A percentile compares a stretch with the other conserved stretches of the same genome.
These are phyloP conservation scores for Globisporangium megalacanthum DNA, from an alignment of 352 stramenopile genomes.

Conservation along the genomic window DNA sequence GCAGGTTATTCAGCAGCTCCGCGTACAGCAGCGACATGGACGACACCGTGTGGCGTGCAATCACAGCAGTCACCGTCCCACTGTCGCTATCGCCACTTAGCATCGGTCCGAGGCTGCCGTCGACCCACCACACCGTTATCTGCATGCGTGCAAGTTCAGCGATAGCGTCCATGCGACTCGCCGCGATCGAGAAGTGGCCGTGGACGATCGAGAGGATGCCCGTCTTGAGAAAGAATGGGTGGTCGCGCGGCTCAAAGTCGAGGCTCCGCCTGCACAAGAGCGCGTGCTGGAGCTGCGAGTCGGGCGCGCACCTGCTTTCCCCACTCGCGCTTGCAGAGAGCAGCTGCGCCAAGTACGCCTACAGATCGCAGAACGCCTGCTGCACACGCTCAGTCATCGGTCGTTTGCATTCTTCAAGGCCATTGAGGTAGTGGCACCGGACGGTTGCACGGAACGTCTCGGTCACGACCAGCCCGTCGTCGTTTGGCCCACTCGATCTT, in stretches of 20 bases:
- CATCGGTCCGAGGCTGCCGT: constrained; percentile 33
- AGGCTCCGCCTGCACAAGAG: constrained; percentile 77
- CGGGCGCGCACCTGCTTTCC: constrained; percentile 21
- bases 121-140: constrained; percentile 45
- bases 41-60: constrained; percentile 52
- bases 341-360: constrained; percentile 57
- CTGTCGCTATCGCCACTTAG: constrained; percentile 4
- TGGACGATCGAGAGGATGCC: constrained; percentile 71
- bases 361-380: constrained; percentile 67
- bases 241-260: constrained; percentile 80
- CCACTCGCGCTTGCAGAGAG: constrained; percentile 20
- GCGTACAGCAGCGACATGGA: constrained; percentile 73
- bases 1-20: constrained; percentile 56
- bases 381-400: constrained; percentile 54
- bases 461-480: constrained; percentile 67
- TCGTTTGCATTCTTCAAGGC: constrained; percentile 75
- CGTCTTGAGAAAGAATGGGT: constrained; percentile 74
- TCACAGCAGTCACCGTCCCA: constrained; percentile 15
- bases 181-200: constrained; percentile 69
- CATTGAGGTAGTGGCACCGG: constrained; percentile 83
- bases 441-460: constrained; percentile 84
- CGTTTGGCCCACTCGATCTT: constrained; percentile 75
- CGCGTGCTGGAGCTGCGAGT: constrained; percentile 66
- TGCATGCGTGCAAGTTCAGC: constrained; percentile 18
- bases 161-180: constrained; percentile 32